phyloP scores from a whole-genome alignment of 1,284 basidiomycete genomes.

The Ganoderma resinaceum region DNA sequence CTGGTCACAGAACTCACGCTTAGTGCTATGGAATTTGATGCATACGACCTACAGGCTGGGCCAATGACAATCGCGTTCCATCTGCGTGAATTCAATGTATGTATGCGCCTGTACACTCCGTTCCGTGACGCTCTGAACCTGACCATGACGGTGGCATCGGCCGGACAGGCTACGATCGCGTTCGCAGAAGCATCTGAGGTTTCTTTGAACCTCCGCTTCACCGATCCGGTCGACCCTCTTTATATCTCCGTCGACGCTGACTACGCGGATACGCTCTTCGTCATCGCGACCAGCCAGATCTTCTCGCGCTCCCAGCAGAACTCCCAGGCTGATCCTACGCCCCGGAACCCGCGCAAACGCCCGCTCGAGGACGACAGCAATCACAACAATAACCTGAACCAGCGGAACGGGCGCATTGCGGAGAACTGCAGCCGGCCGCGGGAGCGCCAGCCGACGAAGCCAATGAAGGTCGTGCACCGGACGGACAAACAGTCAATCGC shows the following conservation, averaged over 20 bases:
- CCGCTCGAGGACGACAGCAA: constrained; percentile 29
- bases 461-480: constrained; percentile 66
- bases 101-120: constrained; percentile 43
- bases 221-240: constrained; percentile 72
- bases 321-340: constrained; percentile 13
- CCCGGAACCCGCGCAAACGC: constrained; percentile 26
- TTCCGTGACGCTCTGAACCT: constrained; percentile 29
- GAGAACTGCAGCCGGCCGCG: not conserved
- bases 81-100: constrained; percentile 82
- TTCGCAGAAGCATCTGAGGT: constrained; percentile 75
- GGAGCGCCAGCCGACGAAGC: constrained; percentile 28
- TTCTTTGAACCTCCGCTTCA: constrained; percentile 74
- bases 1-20: constrained; percentile 77
- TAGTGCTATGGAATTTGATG: constrained; percentile 77
- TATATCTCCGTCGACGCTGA: constrained; percentile 77
- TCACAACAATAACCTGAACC: not conserved
- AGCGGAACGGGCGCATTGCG: constrained; percentile 2
- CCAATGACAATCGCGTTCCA: constrained; percentile 79
- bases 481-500: constrained; percentile 44
- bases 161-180: constrained; percentile 70
- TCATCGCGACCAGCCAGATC: constrained; percentile 75
- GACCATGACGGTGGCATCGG: constrained; percentile 7
- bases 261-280: constrained; percentile 66
- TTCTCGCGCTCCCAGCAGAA: constrained; percentile 35
- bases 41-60: constrained; percentile 66